A percentile compares a stretch with the other conserved stretches of the same genome.
phyloP scores from a whole-genome alignment of 345 rosid species.

The Eucalyptus sideroxylon region DNA sequence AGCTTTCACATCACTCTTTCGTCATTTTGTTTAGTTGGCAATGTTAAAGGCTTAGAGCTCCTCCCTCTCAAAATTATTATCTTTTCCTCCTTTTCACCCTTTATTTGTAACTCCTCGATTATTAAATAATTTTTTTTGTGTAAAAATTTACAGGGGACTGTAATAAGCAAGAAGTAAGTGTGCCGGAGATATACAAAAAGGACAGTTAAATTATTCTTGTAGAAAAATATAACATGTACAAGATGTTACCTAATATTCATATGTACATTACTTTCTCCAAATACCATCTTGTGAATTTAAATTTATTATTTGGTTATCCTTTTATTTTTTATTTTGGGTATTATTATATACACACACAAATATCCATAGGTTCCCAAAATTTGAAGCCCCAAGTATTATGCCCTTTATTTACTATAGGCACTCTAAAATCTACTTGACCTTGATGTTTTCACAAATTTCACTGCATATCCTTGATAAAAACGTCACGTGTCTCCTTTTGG shows the following conservation, averaged over 20 bases:
- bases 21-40: background rate
- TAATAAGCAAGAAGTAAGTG: background rate
- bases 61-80: background rate
- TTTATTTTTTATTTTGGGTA: background rate
- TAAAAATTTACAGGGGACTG: background rate
- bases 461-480: background rate
- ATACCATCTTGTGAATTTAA: background rate
- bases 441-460: background rate
- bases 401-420: background rate
- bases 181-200: background rate
- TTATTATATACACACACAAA: background rate
- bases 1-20: background rate
- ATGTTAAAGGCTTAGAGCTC: background rate
- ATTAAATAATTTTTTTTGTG: background rate
- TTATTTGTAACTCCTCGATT: background rate
- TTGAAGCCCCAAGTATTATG: background rate
- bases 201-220: background rate
- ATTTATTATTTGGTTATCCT: background rate
- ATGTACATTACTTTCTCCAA: background rate
- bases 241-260: background rate
- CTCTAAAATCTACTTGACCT: background rate
- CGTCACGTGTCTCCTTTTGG: background rate
- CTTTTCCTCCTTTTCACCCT: background rate
- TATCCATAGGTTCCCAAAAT: background rate
- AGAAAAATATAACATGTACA: background rate